phyloP scores from a whole-genome alignment of 257 asterid genomes.

The Solanum clarkiae region DNA sequence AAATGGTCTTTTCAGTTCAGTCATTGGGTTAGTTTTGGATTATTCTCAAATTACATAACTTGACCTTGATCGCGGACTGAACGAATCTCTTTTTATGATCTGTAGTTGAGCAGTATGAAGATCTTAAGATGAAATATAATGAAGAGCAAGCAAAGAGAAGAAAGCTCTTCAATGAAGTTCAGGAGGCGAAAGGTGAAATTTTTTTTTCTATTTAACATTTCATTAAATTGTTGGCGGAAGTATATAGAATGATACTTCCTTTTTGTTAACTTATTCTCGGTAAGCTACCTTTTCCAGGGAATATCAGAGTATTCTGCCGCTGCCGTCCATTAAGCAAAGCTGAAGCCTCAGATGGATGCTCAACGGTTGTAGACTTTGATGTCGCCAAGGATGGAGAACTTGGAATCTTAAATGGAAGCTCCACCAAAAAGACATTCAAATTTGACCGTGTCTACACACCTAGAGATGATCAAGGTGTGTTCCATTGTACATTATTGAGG shows the following conservation, averaged over 20 bases:
- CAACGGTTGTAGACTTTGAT: constrained; percentile 73
- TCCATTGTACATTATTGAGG: background rate
- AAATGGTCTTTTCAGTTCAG: constrained; percentile 89
- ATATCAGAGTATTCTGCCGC: constrained; percentile 92
- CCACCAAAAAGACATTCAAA: constrained; percentile 56
- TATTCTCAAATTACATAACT: background rate
- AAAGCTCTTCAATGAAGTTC: constrained; percentile 83
- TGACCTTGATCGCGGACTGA: background rate
- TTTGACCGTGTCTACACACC: constrained; percentile 93
- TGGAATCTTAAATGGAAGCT: constrained; percentile 42
- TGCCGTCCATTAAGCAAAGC: constrained; percentile 91
- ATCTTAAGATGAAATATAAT: constrained; percentile 74
- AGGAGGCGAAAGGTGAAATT: constrained; percentile 78
- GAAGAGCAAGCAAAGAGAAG: constrained; percentile 90
- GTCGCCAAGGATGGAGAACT: constrained; percentile 95
- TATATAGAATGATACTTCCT: background rate
- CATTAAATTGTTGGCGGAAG: background rate
- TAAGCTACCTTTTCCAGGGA: constrained; percentile 38
- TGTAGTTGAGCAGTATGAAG: constrained; percentile 92
- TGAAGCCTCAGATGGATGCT: constrained; percentile 48
- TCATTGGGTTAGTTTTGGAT: constrained; percentile 55
- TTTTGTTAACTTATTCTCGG: background rate
- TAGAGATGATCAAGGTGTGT: constrained; percentile 90
- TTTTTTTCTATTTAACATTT: background rate
- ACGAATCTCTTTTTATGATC: constrained; percentile 2